phyloP scores from a whole-genome alignment of 2,329 filamentous ascomycete genomes.

The Pseudogymnoascus sp. region DNA sequence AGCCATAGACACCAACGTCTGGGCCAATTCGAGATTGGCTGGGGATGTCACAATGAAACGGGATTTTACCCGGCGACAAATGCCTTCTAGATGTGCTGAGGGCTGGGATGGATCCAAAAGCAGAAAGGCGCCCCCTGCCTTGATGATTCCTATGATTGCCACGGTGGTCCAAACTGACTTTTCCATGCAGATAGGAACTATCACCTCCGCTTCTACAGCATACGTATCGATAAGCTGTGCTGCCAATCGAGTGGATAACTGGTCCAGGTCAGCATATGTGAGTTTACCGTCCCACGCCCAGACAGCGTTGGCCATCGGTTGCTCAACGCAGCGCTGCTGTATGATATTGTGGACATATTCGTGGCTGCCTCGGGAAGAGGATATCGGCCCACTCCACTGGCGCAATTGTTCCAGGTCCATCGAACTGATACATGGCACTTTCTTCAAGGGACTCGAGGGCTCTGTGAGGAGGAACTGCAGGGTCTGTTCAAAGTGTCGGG shows the following conservation, averaged over 20 bases:
- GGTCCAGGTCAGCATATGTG: conserved; percentile 17
- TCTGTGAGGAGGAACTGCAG: no score
- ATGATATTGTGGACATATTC: conserved; percentile 11
- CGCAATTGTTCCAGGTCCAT: neutral
- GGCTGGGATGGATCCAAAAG: conserved; percentile 25
- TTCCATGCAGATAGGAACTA: conserved; percentile 20
- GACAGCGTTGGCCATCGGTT: conserved; percentile 15
- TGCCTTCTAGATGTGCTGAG: conserved; percentile 12
- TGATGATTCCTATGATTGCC: conserved; percentile 19
- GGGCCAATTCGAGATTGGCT: no score
- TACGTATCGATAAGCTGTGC: neutral
- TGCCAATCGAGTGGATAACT: conserved; percentile 14
- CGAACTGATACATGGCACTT: neutral
- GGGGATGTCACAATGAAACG: no score
- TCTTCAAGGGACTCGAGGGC: no score
- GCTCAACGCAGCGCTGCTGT: neutral
- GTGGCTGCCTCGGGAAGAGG: neutral
- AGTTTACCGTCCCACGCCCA: conserved; percentile 17
- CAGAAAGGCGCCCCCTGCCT: conserved; percentile 23
- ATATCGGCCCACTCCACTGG: neutral
- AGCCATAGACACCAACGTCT: neutral
- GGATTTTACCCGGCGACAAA: no score
- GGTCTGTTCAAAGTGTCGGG: no score
- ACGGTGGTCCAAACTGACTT: conserved; percentile 20
- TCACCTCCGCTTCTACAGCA: neutral